Conservation (phyloP, 179 eudicot genomes). For the Silene noctiflora region DNA sequence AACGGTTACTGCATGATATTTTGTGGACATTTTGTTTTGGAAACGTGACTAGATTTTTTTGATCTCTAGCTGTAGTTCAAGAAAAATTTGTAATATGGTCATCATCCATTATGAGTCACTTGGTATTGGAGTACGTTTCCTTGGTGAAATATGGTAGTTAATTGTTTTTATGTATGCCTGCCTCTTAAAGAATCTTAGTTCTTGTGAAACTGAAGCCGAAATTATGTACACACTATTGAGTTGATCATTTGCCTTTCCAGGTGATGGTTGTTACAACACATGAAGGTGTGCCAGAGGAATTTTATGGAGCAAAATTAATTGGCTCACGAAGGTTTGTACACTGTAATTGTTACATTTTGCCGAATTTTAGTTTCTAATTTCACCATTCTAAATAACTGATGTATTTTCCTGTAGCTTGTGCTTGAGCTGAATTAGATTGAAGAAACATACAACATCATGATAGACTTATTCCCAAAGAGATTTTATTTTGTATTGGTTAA, state of each 20-base stretch:
- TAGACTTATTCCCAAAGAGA: background rate
- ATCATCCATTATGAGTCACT: no score
- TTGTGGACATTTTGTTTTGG: background rate
- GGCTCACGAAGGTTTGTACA: constrained; percentile 77
- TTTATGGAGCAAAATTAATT: constrained; percentile 84
- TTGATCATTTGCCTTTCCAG: constrained; percentile 31
- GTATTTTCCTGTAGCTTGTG: background rate
- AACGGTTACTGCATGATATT: background rate
- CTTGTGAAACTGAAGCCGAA: background rate
- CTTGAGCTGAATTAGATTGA: background rate
- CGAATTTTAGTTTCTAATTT: background rate
- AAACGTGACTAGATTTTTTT: background rate
- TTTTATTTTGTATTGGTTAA: background rate
- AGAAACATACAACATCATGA: background rate
- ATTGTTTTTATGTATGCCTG: background rate
- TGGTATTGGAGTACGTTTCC: no score
- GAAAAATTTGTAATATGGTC: no score
- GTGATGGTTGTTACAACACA: constrained; percentile 96
- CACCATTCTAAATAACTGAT: background rate
- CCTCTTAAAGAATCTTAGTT: background rate
- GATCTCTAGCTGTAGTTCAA: background rate
- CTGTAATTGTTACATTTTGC: background rate
- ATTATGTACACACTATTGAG: background rate
- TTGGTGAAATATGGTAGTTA: background rate
- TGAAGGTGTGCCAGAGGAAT: constrained; percentile 94